Conservation (phyloP, 306 rosid genomes). For the Medicago truncatula region MtrunA17r5.0-ANR NC_053047.1:772001-772500, state of each 20-base stretch:
- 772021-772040: neutral
- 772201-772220: constrained; percentile 34
- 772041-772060: constrained; percentile 57
- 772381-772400: constrained; percentile 47
- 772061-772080: constrained; percentile 83
- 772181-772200: constrained; percentile 46
- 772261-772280: constrained; percentile 49
- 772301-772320: constrained; percentile 40
- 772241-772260: constrained; percentile 42
- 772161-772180: constrained; percentile 43
- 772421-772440: constrained; percentile 86
- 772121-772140: constrained; percentile 77
- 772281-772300: constrained; percentile 42
- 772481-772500: constrained; percentile 45
- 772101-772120: constrained; percentile 83
- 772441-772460: constrained; percentile 82
- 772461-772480: constrained; percentile 56
- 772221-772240: constrained; percentile 42
- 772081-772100: constrained; percentile 87
- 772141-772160: constrained; percentile 72
- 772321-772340: constrained; percentile 40
- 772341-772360: constrained; percentile 45
- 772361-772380: constrained; percentile 35
- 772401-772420: constrained; percentile 54
- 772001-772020: constrained; percentile 1